A percentile compares a stretch with the other conserved stretches of the same genome.
phyloP scores from a whole-genome alignment of 495 filamentous ascomycete genomes.

The Penicillium coffeae region DNA sequence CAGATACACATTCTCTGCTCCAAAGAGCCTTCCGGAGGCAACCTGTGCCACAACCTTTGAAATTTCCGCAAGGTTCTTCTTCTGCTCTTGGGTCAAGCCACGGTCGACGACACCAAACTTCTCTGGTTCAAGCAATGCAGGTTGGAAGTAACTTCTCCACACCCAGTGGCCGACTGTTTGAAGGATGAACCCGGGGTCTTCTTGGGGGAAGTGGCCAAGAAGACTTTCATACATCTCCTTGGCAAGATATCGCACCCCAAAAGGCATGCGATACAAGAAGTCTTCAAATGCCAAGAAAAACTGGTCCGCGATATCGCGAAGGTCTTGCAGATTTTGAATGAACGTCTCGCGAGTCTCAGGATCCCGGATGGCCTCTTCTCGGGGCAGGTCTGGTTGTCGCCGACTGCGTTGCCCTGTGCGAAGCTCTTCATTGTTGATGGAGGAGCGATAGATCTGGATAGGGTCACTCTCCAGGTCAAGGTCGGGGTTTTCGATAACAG shows the following conservation, averaged over 20 bases:
- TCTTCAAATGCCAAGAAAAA: conserved; percentile 81
- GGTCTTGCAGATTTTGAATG: conserved; percentile 87
- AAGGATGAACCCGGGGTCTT: conserved; percentile 71
- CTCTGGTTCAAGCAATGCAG: conserved; percentile 81
- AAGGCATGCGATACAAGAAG: conserved; percentile 81
- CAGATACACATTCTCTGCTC: conserved; percentile 90
- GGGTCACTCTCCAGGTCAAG: conserved; percentile 96
- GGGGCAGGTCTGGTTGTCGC: conserved; percentile 73
- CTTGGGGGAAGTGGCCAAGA: conserved; percentile 68
- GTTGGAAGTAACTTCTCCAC: conserved; percentile 91
- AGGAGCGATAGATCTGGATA: conserved; percentile 92
- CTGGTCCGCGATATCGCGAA: conserved; percentile 88
- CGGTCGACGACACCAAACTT: conserved; percentile 86
- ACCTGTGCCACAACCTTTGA: conserved; percentile 88
- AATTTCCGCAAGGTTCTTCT: conserved; percentile 87
- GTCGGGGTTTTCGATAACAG: conserved; percentile 84
- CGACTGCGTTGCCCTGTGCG: conserved; percentile 80
- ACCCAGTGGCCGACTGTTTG: conserved; percentile 86
- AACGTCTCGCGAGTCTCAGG: conserved; percentile 87
- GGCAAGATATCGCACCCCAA: conserved; percentile 85
- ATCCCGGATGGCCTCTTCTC: conserved; percentile 90
- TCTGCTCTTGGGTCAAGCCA: conserved; percentile 82
- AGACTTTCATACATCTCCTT: conserved; percentile 80
- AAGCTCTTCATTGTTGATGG: conserved; percentile 95
- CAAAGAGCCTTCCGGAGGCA: conserved; percentile 79